Evolutionary conservation across 1,284 basidiomycete species (phyloP), one percentile per base, ranked within the genome.

Genomic region (Puccinia horiana): DNA sequence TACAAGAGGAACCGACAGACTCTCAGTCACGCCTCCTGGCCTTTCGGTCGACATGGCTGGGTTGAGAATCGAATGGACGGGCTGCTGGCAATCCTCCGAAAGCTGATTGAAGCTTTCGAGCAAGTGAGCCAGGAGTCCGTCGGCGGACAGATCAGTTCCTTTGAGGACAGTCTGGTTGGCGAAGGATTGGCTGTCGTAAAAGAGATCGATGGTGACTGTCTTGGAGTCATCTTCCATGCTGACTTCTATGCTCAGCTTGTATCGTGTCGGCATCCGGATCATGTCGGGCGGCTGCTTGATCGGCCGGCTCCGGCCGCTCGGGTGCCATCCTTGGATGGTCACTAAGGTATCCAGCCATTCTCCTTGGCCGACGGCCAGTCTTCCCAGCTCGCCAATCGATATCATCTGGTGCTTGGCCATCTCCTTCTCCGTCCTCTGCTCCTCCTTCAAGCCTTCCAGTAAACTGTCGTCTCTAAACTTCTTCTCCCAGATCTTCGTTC

Each of bases 221-320:
- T 58, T 40, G 23, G 8, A 29, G 9, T 76, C 56, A 5, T 76
- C 74, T 40, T 76, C 69, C 23, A 84, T 81, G 42, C 83, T 85
- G 29, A 85, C 72, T 73, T 85, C 84, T 56, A 85, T 83, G 20
- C 82, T 83, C n/a, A 85, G 83, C 8, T 83, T 82, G 78, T 84
- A 85, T 29, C 81, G 82, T 18, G 84, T 84, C 47, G 84, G 84
- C 84, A 85, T 85, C 40, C 76, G 73, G 54, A 85, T 84, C 1
- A 80, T 76, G 58, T 83, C 83, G 1, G 84, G 84, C 4, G 84
- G 84, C 47, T 84, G 84, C 23, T 81, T 83, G 44, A 85, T 61
- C 63, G 49, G 83, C 63, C 73, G 12, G 29, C 44, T 26, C 47
- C n/a, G 56, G 26, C 37, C 35, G 16, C 11, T 52, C 82, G 79